Evolutionary conservation across 495 filamentous ascomycete species (phyloP), one percentile per base, ranked within the genome.

Genomic region (Xylaria sp.): DNA sequence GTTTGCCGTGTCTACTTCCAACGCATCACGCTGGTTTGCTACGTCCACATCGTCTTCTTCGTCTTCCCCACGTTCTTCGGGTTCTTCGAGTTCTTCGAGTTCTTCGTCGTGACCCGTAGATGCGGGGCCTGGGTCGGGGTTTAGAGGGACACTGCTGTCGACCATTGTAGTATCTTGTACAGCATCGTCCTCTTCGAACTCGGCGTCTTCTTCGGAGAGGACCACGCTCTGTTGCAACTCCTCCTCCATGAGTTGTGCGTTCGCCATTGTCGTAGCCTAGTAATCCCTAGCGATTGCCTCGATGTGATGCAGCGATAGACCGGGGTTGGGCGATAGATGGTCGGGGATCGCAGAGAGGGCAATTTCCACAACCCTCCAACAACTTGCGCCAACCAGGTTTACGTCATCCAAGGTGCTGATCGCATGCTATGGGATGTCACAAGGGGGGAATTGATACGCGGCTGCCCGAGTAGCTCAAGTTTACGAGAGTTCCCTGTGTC

Each of bases 51-150:
- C 84, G 21, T 80, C 81, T 8, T 83, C 82, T 5, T 74, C 73
- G 41, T 88, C 85, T 64, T 87, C 81, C 26, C 88, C 84, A 21
- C 83, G 78, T 48, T 80, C 86, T 0, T 87, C 88, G 84, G 79
- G 59, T 79, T 82, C 43, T 76, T 77, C 75, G 85, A n/a, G 78
- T 48, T 80, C 86, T 0, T 87, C 88, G 84, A 80, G 59, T 79
- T 82, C 43, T 76, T 77, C 75, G 85, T 48, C 73, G 71, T 48
- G 61, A 29, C 24, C 55, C 29, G 6, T 26, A 31, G 67, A 31
- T 19, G 8, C n/a, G 26, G 43, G 8, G 19, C 9, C 21, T 8
- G 29, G 40, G 19, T 40, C 52, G 11, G 29, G 62, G n/a, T 50
- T 55, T 26, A 44, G 35, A 21, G 61, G 29, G 21, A 31, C 48